A percentile compares a stretch with the other conserved stretches of the same genome.
phyloP scores from a whole-genome alignment of 805 yeast species.

The Suhomyces canberraensis region DNA sequence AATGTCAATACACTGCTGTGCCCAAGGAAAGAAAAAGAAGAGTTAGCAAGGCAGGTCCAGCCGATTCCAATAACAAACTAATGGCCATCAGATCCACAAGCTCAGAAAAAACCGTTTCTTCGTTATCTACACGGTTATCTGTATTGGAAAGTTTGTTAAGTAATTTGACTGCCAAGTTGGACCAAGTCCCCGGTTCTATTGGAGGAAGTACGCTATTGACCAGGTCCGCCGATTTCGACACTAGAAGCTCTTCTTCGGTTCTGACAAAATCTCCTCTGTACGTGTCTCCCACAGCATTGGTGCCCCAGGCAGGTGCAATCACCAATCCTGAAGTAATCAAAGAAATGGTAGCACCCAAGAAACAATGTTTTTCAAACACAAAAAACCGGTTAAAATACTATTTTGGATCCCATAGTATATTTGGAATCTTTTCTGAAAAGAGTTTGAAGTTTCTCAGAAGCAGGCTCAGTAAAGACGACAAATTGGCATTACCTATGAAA shows the following conservation, averaged over 20 bases:
- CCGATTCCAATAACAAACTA: not conserved
- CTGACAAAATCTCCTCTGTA: not conserved
- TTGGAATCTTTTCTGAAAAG: conserved; percentile 14
- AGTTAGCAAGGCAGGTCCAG: not conserved
- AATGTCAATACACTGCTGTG: conserved; percentile 18
- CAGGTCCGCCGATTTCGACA: not conserved
- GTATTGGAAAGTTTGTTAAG: conserved; percentile 16
- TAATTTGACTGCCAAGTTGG: conserved; percentile 14
- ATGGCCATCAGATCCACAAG: not conserved
- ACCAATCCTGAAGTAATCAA: not conserved
- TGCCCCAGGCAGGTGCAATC: not conserved
- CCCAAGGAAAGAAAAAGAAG: conserved; percentile 15
- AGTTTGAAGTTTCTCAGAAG: conserved; percentile 13
- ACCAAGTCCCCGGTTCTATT: not conserved
- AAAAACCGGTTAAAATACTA: conserved; percentile 6
- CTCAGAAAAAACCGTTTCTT: conserved; percentile 5
- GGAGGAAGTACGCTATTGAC: not conserved
- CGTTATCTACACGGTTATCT: conserved; percentile 12
- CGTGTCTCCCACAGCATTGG: not conserved
- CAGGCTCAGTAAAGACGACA: conserved; percentile 9
- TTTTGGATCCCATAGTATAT: conserved; percentile 16
- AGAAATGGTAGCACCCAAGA: not conserved
- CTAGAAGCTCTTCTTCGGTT: not conserved
- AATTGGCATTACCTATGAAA: conserved; percentile 11
- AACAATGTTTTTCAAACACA: not conserved